Base-by-base conservation (phyloP, 176 grass and related monocot genomes). In the Aegilops umbellulata region DNA sequence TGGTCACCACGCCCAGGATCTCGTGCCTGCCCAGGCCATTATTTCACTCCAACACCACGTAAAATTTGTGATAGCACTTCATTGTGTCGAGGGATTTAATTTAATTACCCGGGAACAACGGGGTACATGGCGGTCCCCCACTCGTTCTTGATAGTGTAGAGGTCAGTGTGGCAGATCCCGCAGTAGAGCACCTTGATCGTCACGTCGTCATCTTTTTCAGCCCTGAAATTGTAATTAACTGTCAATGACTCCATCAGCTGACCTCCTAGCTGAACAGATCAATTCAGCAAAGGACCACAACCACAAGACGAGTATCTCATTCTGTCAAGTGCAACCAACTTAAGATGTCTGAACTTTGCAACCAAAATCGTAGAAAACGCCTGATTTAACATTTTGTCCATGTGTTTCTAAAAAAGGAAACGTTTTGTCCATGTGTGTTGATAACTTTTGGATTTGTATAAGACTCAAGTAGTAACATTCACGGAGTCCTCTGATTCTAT, bases 131-230 rank as follows among this genome's bases (percentile, higher is more conserved):
- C 85, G 32, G 85, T 95, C 1, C 79, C 47, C 93, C 93, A 92
- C n/a, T 95, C 85, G 76, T 95, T 95, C 85, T 81, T 92, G 86
- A 92, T 86, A 32, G 44, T 42, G 49, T 95, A 90, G 5, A 95
- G 87, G 61, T 95, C 93, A 0, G 93, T 95, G 88, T 95, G 93
- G 82, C 93, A 95, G 82, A 92, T 90, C 17, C 90, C 93, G 23
- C 93, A 95, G 84, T 76, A 95, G 77, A 95, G 88, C 47, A 95
- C 84, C 89, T 92, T 95, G 88, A 95, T 80, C 10, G 90, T 92
- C 57, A 95, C 93, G 83, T 95, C 90, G 16, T 88, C 82, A 53
- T 92, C 90, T 24, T 69, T 86, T 32, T 66, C 42, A 53, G 46
- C 62, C 78, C 93, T 95, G 76, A 23, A 88, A 69, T 49, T 58